Percentiles rank a stretch among this genome's conserved stretches.
Conservation (phyloP, 192 early-diverging fungal species). For the Mortierella hygrophila region DNA sequence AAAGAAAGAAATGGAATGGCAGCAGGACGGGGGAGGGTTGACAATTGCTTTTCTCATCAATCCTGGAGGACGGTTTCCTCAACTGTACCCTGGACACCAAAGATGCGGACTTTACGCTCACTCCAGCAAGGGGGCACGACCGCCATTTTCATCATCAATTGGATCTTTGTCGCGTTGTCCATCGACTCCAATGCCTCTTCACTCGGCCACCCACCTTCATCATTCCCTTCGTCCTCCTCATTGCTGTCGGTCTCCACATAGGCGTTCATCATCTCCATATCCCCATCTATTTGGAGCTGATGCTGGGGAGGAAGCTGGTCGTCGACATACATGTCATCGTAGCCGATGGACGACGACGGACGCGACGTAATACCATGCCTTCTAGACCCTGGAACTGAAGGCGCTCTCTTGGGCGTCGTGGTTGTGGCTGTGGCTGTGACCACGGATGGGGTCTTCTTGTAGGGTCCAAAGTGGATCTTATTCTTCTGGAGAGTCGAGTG, state of each 20-base stretch:
- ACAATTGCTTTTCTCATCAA: not conserved
- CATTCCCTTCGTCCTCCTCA: not conserved
- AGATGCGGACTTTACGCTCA: slow-evolving; percentile 38
- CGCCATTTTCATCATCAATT: slow-evolving; percentile 41
- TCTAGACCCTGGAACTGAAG: not conserved
- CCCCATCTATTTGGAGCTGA: not conserved
- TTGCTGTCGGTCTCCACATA: not conserved
- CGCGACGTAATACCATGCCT: not conserved
- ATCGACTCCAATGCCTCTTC: slow-evolving; percentile 20
- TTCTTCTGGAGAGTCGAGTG: slow-evolving; percentile 38
- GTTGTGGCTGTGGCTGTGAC: not conserved
- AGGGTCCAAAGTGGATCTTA: not conserved
- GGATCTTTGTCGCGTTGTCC: slow-evolving; percentile 27
- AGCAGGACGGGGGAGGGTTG: too few relatives aligned
- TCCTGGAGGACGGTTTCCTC: slow-evolving; percentile 41
- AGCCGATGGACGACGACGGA: too few relatives aligned
- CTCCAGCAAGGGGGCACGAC: slow-evolving; percentile 38
- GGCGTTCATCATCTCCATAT: slow-evolving; percentile 4
- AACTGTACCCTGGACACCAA: slow-evolving; percentile 29
- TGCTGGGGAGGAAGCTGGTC: not conserved
- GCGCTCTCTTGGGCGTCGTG: not conserved
- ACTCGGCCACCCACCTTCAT: slow-evolving; percentile 22
- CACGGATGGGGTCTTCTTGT: not conserved
- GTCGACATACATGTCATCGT: not conserved
- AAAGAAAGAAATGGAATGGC: not conserved